Percentiles rank a stretch among this genome's conserved stretches.
These are phyloP conservation scores for Fusarium nodosum DNA, from an alignment of 2,329 filamentous ascomycete species.

Conservation along the genomic window DNA sequence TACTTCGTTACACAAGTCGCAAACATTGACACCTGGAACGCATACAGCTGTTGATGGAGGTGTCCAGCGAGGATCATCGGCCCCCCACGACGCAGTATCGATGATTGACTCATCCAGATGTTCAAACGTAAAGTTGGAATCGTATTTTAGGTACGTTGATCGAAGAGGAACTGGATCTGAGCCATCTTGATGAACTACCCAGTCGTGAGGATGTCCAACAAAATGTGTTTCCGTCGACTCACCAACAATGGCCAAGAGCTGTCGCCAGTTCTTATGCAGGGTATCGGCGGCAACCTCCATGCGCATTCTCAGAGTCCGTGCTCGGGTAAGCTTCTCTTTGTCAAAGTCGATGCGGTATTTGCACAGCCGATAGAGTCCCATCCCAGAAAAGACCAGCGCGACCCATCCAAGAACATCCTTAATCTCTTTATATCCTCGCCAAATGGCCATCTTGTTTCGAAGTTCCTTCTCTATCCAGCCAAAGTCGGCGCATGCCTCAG, in stretches of 20 bases:
- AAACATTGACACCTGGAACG: not conserved
- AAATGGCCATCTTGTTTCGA: conserved; percentile 9
- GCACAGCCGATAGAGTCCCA: conserved; percentile 7
- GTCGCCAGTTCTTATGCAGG: conserved; percentile 3
- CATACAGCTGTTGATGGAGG: not conserved
- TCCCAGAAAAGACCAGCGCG: conserved; percentile 1
- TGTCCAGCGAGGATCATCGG: conserved; percentile 5
- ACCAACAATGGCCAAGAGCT: not conserved
- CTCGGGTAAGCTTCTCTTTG: not conserved
- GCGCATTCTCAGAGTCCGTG: not conserved
- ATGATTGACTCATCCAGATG: not conserved
- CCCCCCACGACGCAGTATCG: not conserved
- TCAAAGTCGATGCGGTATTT: conserved; percentile 11
- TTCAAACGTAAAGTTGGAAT: not conserved
- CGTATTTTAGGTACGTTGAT: not conserved
- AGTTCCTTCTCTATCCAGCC: conserved; percentile 8
- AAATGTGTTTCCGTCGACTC: not conserved
- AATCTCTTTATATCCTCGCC: conserved; percentile 12
- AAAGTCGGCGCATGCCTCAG: conserved; percentile 7
- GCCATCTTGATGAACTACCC: conserved; percentile 7
- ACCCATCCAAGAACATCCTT: conserved; percentile 9
- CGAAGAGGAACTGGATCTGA: not conserved
- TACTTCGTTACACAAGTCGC: not conserved
- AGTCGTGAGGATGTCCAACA: conserved; percentile 6
- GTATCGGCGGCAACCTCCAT: conserved; percentile 11